Conservation (phyloP, 1,284 basidiomycete genomes). For the Somion occarium region DNA sequence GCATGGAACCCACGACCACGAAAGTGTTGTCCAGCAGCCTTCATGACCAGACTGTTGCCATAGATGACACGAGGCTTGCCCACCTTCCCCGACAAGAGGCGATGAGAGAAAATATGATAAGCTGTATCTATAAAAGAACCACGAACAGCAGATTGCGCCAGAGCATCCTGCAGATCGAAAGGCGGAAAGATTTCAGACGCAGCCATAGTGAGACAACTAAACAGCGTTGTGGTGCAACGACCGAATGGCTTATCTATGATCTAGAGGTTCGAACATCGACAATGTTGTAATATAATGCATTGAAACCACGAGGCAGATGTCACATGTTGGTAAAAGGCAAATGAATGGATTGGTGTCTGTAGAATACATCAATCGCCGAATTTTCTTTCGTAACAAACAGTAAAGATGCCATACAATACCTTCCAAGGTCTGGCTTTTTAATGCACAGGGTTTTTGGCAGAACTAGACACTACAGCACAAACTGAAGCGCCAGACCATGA, state of each 20-base stretch:
- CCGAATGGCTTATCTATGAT: neutral
- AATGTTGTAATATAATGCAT: neutral
- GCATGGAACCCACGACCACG: slow-evolving; percentile 14
- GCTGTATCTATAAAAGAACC: slow-evolving; percentile 16
- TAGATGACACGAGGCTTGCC: slow-evolving; percentile 12
- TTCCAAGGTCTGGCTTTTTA: too few species aligned
- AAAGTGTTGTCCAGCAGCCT: slow-evolving; percentile 12
- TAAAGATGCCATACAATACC: too few species aligned
- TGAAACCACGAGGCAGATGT: neutral
- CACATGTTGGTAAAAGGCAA: too few species aligned
- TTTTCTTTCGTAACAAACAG: too few species aligned
- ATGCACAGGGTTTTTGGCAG: too few species aligned
- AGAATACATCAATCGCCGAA: too few species aligned
- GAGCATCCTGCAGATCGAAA: slow-evolving; percentile 9
- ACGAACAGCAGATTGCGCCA: slow-evolving; percentile 10
- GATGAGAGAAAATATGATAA: slow-evolving; percentile 16
- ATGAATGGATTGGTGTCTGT: too few species aligned
- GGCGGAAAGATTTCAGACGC: slow-evolving; percentile 3
- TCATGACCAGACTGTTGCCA: slow-evolving; percentile 16
- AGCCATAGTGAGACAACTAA: neutral
- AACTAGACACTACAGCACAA: too few species aligned
- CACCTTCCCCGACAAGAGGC: slow-evolving; percentile 10
- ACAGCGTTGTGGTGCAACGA: neutral
- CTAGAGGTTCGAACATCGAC: neutral
- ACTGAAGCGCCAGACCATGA: too few species aligned